Conservation (phyloP, 495 filamentous ascomycete genomes). For the Extremus antarcticus region DNA sequence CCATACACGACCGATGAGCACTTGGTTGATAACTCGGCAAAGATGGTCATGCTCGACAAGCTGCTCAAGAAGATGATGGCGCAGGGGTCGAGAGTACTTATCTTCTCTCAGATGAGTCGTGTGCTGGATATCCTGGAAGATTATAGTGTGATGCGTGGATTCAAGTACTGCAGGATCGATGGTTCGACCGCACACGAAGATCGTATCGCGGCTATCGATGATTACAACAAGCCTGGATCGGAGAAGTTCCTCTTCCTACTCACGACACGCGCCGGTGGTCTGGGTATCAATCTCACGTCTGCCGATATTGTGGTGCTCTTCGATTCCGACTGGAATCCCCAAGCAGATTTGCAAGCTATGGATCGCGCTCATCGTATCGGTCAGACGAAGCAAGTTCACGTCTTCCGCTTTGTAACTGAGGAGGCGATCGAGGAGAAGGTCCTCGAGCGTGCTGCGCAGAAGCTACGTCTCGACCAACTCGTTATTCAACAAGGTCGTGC, state of each 20-base stretch:
- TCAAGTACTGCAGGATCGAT: constrained; percentile 95
- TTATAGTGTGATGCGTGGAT: constrained; percentile 91
- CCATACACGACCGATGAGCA: constrained; percentile 98
- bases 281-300: constrained; percentile 95
- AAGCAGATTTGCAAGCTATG: constrained; percentile 98
- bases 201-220: constrained; percentile 92
- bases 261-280: constrained; percentile 90
- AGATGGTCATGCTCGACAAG: constrained; percentile 96
- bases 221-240: constrained; percentile 90
- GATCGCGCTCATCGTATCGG: constrained; percentile 97
- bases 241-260: constrained; percentile 97
- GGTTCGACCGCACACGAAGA: constrained; percentile 96
- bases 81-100: constrained; percentile 83
- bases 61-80: constrained; percentile 72
- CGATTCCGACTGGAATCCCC: constrained; percentile 98
- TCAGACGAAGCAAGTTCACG: constrained; percentile 94
- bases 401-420: constrained; percentile 94
- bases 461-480: constrained; percentile 93
- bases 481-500: constrained; percentile 98
- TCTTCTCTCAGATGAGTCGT: constrained; percentile 99
- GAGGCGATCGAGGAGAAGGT: constrained; percentile 99
- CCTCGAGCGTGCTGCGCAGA: constrained; percentile 91
- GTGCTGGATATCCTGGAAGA: constrained; percentile 95
- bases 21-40: constrained; percentile 82
- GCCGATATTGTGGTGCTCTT: constrained; percentile 98